These are phyloP conservation scores for Rhynchosporium agropyri DNA, from an alignment of 2,329 filamentous ascomycete species.

Conservation along the genomic window DNA sequence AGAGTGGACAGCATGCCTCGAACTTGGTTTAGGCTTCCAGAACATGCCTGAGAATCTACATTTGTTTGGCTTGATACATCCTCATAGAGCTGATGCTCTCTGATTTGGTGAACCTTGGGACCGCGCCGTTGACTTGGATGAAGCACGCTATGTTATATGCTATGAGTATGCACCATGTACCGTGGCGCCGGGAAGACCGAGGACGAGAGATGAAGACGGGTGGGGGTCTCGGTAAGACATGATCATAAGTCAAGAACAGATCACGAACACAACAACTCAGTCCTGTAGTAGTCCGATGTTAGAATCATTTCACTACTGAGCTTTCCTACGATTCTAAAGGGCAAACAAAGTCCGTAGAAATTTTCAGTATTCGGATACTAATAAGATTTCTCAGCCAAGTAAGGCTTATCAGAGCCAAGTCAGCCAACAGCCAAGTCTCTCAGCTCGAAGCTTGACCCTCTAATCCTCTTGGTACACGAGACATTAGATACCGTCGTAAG, in stretches of 20 bases:
- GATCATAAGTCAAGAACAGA: background rate
- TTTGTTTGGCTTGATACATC: background rate
- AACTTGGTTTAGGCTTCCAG: background rate
- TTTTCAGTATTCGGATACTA: background rate
- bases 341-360: background rate
- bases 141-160: background rate
- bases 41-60: background rate
- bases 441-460: background rate
- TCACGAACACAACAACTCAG: no score
- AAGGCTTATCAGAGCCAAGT: background rate
- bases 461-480: no score
- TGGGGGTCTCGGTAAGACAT: slow-evolving; percentile 3
- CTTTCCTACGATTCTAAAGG: no score
- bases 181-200: slow-evolving; percentile 10
- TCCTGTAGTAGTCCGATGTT: no score
- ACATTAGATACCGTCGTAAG: background rate
- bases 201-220: slow-evolving; percentile 1
- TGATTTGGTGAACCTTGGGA: background rate
- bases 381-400: background rate
- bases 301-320: no score
- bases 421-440: background rate
- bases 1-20: slow-evolving; percentile 3
- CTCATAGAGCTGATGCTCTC: background rate
- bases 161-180: background rate
- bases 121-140: background rate